Conservation (phyloP, 345 rosid genomes). For the Eucalyptus cloeziana region DNA sequence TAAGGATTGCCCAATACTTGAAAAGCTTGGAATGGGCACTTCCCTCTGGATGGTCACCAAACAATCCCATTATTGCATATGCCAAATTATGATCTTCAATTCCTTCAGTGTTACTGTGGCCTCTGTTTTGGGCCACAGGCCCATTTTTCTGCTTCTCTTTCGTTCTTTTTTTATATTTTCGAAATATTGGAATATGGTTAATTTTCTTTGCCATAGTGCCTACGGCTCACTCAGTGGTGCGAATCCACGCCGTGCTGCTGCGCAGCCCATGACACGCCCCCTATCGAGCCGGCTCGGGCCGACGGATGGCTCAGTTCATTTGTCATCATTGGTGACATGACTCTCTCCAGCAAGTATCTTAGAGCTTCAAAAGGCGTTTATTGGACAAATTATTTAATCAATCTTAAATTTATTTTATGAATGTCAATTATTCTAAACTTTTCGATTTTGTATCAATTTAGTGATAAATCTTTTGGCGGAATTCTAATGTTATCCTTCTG, state of each 20-base stretch:
- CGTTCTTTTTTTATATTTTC: not conserved
- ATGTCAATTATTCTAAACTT: rapidly evolving
- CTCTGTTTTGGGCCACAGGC: not conserved
- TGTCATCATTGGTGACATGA: not conserved
- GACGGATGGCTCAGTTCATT: not conserved
- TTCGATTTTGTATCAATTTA: not conserved
- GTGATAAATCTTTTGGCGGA: rapidly evolving
- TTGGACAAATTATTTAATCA: rapidly evolving
- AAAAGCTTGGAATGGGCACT: not conserved
- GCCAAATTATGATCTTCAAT: not conserved
- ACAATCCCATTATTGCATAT: not conserved
- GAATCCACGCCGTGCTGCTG: not conserved
- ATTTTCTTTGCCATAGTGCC: not conserved
- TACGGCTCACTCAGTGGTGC: not conserved
- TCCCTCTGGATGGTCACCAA: not conserved
- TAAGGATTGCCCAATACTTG: not conserved
- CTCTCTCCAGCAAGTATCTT: not conserved
- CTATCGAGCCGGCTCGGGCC: not conserved
- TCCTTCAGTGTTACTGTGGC: not conserved
- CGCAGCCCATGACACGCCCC: not conserved
- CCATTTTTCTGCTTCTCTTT: not conserved
- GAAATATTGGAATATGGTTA: not conserved
- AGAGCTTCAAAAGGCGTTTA: not conserved
- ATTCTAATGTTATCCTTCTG: rapidly evolving
- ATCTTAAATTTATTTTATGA: not conserved